Base-by-base conservation (phyloP, 2,329 filamentous ascomycete species). In the Epichloe gansuensis region DNA sequence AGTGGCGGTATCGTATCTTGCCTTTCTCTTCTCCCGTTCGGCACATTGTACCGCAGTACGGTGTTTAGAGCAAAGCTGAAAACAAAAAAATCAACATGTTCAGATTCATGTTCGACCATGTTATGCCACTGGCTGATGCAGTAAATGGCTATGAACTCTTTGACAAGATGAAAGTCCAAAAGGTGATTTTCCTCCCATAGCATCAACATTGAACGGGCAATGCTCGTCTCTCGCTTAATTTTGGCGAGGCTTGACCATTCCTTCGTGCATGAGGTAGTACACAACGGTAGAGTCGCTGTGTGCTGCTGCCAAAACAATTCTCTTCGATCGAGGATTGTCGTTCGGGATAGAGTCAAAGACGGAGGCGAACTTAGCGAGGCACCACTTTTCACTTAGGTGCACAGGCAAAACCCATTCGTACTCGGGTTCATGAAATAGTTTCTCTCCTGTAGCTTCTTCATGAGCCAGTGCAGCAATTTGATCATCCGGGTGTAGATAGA, bases 191-290 rank as follows among this genome's bases (percentile, higher is more conserved):
- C 61, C 75, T 74, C 55, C 74, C 71, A 13, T 77, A 58, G 57
- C 17, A 31, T 36, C 17, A 21, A 25, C 2, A 21, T 36, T 12
- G 4, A 15, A 13, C 25, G 42, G 15, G 1, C 27, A 47, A 13
- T 47, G 17, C 17, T 21, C 7, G 31, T n/a, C 43, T 46, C 23
- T 13, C 12, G 23, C 25, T 76, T 70, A 91, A 64, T 93, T 93
- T 66, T 91, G 87, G 53, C 87, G 75, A 25, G 87, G 87, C 71
- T 91, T 93, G 50, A 91, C 85, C 57, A 90, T 81, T n/a, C 87
- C 87, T 65, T 91, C 86, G 61, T 91, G 87, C 65, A 91, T 80
- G 56, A 90, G 76, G 63, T 93, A 93, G 68, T 91, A 93, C 41
- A 88, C 84, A 17, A 93, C 76, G 0, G 87, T 91, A 57, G 87